A percentile compares a stretch with the other conserved stretches of the same genome.
These are phyloP conservation scores for Penicillium herquei DNA, from an alignment of 495 filamentous ascomycete species.

Conservation along the genomic window DNA sequence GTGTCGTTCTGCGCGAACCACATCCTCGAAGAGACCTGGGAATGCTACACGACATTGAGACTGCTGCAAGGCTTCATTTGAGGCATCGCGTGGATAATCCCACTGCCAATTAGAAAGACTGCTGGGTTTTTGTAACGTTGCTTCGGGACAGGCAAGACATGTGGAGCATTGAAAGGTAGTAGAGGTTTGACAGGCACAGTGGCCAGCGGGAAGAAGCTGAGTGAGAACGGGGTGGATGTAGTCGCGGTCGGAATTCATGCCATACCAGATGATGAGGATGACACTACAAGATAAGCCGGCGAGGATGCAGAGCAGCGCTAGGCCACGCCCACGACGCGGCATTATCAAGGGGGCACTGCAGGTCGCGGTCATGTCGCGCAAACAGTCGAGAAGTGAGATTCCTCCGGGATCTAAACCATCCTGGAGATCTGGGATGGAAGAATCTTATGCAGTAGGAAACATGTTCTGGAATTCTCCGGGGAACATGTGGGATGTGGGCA, in stretches of 20 bases:
- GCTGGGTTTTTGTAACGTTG: constrained; percentile 9
- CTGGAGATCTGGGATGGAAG: neutral
- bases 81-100: constrained; percentile 31
- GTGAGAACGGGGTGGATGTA: constrained; percentile 39
- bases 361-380: constrained; percentile 23
- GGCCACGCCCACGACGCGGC: constrained; percentile 23
- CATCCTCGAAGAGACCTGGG: constrained; percentile 47
- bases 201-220: constrained; percentile 40
- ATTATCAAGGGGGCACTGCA: constrained; percentile 20
- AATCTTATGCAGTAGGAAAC: neutral
- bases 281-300: constrained; percentile 14
- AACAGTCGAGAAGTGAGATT: neutral
- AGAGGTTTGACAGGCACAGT: constrained; percentile 41
- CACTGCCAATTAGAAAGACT: constrained; percentile 32
- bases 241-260: constrained; percentile 39
- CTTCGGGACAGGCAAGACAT: constrained; percentile 35
- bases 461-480: neutral
- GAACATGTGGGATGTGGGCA: constrained; percentile 1
- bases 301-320: constrained; percentile 24
- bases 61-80: constrained; percentile 34
- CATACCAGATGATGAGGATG: constrained; percentile 36
- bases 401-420: constrained; percentile 8
- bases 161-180: constrained; percentile 42
- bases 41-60: constrained; percentile 44
- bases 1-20: constrained; percentile 33